phyloP scores from a whole-genome alignment of 2,329 filamentous ascomycete genomes.

The Cryphonectria japonica region DNA sequence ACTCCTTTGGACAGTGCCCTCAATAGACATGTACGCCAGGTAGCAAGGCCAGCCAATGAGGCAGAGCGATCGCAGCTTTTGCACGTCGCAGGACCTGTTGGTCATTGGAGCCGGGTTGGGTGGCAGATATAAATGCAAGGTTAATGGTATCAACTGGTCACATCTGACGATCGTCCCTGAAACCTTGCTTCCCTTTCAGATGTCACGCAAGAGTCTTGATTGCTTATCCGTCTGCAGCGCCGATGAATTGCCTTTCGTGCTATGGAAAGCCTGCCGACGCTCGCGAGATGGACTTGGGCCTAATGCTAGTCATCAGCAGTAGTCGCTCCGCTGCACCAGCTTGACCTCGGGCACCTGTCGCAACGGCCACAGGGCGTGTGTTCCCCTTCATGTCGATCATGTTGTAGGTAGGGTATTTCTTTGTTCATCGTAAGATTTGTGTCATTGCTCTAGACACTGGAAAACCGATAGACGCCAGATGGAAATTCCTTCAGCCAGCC shows the following conservation, averaged over 20 bases:
- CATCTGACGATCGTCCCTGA: not conserved
- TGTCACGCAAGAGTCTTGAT: not conserved
- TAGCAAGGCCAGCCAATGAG: not conserved
- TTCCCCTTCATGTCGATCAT: not conserved
- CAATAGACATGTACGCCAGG: not conserved
- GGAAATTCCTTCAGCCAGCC: constrained; percentile 30
- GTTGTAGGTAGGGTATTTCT: constrained; percentile 25
- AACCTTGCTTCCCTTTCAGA: not conserved
- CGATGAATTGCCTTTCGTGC: not conserved
- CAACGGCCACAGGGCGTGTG: constrained; percentile 1
- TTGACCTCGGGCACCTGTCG: not conserved
- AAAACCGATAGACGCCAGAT: constrained; percentile 30
- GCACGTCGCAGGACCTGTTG: not conserved
- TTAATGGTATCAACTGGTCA: not conserved
- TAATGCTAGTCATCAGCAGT: not conserved
- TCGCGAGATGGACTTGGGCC: not conserved
- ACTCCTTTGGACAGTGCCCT: not conserved
- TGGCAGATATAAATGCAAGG: not conserved
- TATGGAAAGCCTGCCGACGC: not conserved
- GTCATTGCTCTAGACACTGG: constrained; percentile 31
- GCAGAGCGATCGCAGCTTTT: not conserved
- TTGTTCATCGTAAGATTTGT: constrained; percentile 30
- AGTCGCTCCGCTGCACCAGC: not conserved
- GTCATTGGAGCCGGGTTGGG: not conserved
- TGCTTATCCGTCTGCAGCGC: not conserved